Conservation (phyloP, 352 stramenopile genomes). For the Globisporangium cederbergense region DNA sequence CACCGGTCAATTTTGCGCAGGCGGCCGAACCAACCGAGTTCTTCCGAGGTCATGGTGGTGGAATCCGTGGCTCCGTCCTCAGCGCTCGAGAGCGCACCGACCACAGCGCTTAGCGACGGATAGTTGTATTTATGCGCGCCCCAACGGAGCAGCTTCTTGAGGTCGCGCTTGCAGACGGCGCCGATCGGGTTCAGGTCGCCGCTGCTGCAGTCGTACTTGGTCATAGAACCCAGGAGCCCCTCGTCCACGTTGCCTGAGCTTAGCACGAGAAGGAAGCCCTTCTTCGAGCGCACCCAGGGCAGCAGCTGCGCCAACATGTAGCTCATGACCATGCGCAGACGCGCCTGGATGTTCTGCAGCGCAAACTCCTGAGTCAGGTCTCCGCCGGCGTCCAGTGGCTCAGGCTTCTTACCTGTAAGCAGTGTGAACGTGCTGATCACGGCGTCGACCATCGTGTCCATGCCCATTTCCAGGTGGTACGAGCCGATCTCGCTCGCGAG, state of each 20-base stretch:
- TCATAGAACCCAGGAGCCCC: slow-evolving; percentile 98
- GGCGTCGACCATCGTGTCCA: slow-evolving; percentile 94
- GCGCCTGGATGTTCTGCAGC: slow-evolving; percentile 98
- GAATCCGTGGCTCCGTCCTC: slow-evolving; percentile 92
- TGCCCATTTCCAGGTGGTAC: slow-evolving; percentile 95
- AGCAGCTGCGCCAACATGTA: slow-evolving; percentile 98
- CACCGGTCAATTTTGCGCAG: slow-evolving; percentile 95
- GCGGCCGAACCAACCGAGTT: slow-evolving; percentile 94
- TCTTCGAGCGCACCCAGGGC: slow-evolving; percentile 94
- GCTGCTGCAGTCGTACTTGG: slow-evolving; percentile 99
- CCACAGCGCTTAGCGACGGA: slow-evolving; percentile 89
- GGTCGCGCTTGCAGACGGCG: slow-evolving; percentile 93
- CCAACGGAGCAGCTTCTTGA: slow-evolving; percentile 97
- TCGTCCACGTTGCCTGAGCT: slow-evolving; percentile 99
- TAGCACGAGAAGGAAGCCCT: slow-evolving; percentile 97
- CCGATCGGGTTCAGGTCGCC: slow-evolving; percentile 99
- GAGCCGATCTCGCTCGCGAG: slow-evolving; percentile 92
- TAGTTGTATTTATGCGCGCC: slow-evolving; percentile 90
- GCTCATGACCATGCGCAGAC: slow-evolving; percentile 97
- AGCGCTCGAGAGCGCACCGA: slow-evolving; percentile 92
- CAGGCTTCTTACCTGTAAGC: slow-evolving; percentile 88
- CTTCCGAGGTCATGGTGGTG: slow-evolving; percentile 98
- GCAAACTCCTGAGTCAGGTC: slow-evolving; percentile 94
- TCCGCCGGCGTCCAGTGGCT: slow-evolving; percentile 88
- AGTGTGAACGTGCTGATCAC: slow-evolving; percentile 76